Base-by-base conservation (phyloP, 805 yeast species). In the Candida mattraensis region DNA sequence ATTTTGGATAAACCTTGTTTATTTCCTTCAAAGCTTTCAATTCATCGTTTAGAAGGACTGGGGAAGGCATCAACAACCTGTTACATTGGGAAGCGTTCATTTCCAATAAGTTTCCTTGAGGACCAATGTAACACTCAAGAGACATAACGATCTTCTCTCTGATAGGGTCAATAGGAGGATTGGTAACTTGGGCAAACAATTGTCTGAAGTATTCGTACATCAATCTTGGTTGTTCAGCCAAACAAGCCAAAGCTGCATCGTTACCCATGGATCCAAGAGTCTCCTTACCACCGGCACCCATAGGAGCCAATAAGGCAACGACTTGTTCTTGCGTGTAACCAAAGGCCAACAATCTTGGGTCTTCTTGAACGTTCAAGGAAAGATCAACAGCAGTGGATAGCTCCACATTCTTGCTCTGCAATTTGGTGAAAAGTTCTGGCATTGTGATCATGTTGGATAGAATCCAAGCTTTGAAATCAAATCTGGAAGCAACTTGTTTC, bases 231-330 rank as follows among this genome's bases (percentile, higher is more conserved):
- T 88, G 95, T 58, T 86, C 91, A 24, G 95, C 83, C 50, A 91
- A 68, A 66, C 99, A 93, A 0, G 98, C 98, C 47, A 91, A 71
- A 9, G 98, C 95, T 33, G 93, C 80, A 59, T 91, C 99, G 58
- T 91, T 91, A 72, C 99, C 99, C 99, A 91, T 91, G 13, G 97
- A 89, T 12, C 99, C 98, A 35, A 91, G 72, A 9, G 97, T 88
- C 67, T 91, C 99, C 59, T 89, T 91, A 43, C 91, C 96, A 49
- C 78, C 83, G 24, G 73, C 56, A 26, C 95, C 97, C 99, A 91
- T 93, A 44, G 98, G 98, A 6, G 84, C 93, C 50, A 91, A 69
- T 26, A 93, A 67, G 37, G 87, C 63, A 25, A 87, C 74, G 42
- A 89, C 72, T 65, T 91, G 98, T 66, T 91, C 99, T 54, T 82